These are phyloP conservation scores for Symbiodinium natans DNA, from an alignment of 73 alveolate genomes.

Conservation along the genomic window DNA sequence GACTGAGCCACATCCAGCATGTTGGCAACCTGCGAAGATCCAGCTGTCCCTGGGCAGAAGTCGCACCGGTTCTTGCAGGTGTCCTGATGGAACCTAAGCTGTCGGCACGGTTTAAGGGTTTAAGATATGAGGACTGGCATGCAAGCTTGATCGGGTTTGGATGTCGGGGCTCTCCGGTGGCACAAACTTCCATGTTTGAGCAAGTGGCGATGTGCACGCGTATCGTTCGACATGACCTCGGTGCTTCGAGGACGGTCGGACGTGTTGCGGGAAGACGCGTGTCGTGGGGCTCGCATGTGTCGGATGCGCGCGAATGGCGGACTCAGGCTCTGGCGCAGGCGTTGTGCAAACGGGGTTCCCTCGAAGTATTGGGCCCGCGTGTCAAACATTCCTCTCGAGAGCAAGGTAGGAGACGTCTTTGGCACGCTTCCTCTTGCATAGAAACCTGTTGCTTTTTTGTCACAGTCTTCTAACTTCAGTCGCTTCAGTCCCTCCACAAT, in stretches of 20 bases:
- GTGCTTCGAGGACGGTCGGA: background rate
- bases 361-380: slow-evolving; percentile 1
- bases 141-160: background rate
- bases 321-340: background rate
- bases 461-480: background rate
- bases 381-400: background rate
- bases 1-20: slow-evolving; percentile 36
- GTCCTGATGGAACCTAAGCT: slow-evolving; percentile 8
- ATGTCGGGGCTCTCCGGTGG: background rate
- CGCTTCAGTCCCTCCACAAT: background rate
- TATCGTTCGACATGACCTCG: background rate
- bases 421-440: too few relatives aligned
- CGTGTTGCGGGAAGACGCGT: background rate
- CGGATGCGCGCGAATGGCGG: too few relatives aligned
- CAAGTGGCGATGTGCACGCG: background rate
- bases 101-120: background rate
- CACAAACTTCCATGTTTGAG: too few relatives aligned
- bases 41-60: slow-evolving; percentile 64
- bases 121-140: background rate
- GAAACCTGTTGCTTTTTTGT: too few relatives aligned
- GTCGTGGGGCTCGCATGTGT: too few relatives aligned
- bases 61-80: slow-evolving; percentile 46
- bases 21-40: slow-evolving; percentile 63
- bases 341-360: background rate
- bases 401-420: background rate